These are phyloP conservation scores for Candida berthetii DNA, from an alignment of 805 yeast species.

Conservation along the genomic window DNA sequence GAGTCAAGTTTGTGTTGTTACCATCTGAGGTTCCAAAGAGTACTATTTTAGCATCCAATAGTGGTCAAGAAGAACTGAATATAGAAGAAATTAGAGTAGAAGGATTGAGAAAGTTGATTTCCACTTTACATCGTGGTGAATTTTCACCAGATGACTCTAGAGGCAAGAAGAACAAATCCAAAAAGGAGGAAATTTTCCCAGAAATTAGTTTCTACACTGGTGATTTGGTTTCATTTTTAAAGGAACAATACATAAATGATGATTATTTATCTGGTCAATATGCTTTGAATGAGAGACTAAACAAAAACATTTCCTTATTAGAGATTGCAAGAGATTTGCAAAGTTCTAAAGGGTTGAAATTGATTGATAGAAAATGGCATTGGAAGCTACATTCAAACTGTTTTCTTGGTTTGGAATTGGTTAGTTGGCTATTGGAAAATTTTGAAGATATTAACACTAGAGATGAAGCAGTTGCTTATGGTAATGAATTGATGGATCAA, in stretches of 20 bases:
- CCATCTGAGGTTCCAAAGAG: constrained; percentile 69
- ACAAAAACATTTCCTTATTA: constrained; percentile 42
- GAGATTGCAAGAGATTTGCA: constrained; percentile 64
- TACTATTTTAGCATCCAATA: constrained; percentile 29
- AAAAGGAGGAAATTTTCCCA: constrained; percentile 49
- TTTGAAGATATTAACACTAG: constrained; percentile 75
- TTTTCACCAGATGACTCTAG: constrained; percentile 37
- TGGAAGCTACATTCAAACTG: constrained; percentile 71
- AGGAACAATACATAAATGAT: constrained; percentile 26
- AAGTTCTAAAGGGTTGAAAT: constrained; percentile 52
- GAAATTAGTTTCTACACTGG: constrained; percentile 89
- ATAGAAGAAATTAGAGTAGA: constrained; percentile 91
- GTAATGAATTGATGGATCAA: constrained; percentile 67
- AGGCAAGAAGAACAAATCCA: constrained; percentile 19
- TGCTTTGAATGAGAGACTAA: constrained; percentile 25
- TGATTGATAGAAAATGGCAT: constrained; percentile 89
- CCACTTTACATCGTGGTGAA: constrained; percentile 53
- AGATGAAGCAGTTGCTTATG: constrained; percentile 80
- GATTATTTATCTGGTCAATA: constrained; percentile 32
- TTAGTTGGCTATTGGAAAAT: constrained; percentile 75
- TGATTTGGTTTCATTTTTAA: constrained; percentile 60
- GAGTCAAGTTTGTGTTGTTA: constrained; percentile 78
- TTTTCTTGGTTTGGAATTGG: constrained; percentile 81
- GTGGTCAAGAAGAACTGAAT: constrained; percentile 54
- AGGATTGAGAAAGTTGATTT: constrained; percentile 69